Percentiles rank a stretch among this genome's conserved stretches.
Evolutionary conservation across 2,329 filamentous ascomycete genomes (phyloP).

Genomic region (Rhynchosporium secalis): DNA sequence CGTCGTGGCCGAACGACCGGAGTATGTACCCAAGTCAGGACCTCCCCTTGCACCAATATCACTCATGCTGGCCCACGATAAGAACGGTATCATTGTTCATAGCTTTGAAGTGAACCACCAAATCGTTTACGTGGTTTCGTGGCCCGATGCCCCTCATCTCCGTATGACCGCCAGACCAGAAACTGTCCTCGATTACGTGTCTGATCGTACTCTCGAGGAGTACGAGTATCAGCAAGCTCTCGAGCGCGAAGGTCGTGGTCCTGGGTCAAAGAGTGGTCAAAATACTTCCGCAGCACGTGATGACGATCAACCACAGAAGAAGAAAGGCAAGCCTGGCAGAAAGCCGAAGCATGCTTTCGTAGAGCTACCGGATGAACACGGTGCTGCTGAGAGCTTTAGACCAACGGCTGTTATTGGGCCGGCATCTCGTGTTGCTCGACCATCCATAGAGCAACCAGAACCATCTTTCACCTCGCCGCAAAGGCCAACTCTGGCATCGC

Average conservation of each 20-base stretch:
- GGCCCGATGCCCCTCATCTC: constrained; percentile 42
- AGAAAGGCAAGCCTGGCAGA: constrained; percentile 15
- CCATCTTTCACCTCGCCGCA: constrained; percentile 19
- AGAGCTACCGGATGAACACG: background rate
- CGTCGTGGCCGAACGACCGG: constrained; percentile 34
- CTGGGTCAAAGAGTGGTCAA: constrained; percentile 9
- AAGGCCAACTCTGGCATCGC: constrained; percentile 31
- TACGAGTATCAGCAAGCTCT: constrained; percentile 49
- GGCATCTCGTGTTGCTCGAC: constrained; percentile 2
- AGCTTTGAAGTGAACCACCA: constrained; percentile 49
- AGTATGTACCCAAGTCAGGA: constrained; percentile 49
- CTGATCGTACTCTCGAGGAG: constrained; percentile 54
- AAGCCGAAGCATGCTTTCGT: constrained; percentile 14
- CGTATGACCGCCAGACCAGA: constrained; percentile 53
- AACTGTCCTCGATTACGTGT: constrained; percentile 58
- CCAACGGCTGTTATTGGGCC: background rate
- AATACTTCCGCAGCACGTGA: constrained; percentile 11
- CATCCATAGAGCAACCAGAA: constrained; percentile 7
- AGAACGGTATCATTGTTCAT: constrained; percentile 54
- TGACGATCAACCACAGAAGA: background rate
- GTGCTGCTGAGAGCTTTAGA: background rate
- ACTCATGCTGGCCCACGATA: constrained; percentile 50
- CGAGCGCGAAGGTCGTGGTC: constrained; percentile 16
- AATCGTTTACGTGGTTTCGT: constrained; percentile 35
- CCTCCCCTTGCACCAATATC: constrained; percentile 50